Base-by-base conservation (phyloP, 768 basidiomycete genomes). In the Suillus alpinus region DNA sequence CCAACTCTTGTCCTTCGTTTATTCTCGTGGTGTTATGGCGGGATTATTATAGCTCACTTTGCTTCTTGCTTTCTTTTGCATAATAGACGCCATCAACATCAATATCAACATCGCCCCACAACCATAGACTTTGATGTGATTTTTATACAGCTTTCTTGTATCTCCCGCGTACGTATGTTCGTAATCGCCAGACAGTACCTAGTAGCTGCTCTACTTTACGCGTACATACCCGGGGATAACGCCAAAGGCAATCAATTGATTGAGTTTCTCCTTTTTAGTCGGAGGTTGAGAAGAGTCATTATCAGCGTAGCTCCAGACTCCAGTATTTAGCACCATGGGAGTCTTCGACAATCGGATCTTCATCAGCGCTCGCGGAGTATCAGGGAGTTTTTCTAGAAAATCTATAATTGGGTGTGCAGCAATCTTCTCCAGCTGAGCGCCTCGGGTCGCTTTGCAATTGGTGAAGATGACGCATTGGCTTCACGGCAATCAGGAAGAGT, bases 1-100 rank as follows among this genome's bases (percentile, higher is more conserved):
- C 53, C 53, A 26, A 55, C 53, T 36, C 9, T 39, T 55, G 53
- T 55, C 53, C 3, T 18, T 55, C 53, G 16, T 55, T 55, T 55
- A 12, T 12, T 39, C 37, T 29, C 5, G 26, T 39, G 53, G 53
- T 55, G 53, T 18, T 26, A 55, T 55, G 39, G 53, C 53, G 16
- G 37, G 36, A 26, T 12, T 37, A 55, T 37, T 26, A 36, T 53
- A 55, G 23, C 23, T 37, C 23, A 9, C 20, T 53, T 47, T 53
- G 26, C 23, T n/a, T 53, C 47, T 31, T 31, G 49, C 31, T 39
- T 37, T 39, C 23, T 39, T 29, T 0, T 23, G 53, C 53, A 55
- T 55, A 20, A 18, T 55, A 37, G 53, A 55, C 37, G 1, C 16
- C 36, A 55, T 53, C 20, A n/a, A 12, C 6, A 32, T 18, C n/a